Evolutionary conservation across 805 yeast genomes (phyloP).

Genomic region (Saccharomycopsis synnaedendra): DNA sequence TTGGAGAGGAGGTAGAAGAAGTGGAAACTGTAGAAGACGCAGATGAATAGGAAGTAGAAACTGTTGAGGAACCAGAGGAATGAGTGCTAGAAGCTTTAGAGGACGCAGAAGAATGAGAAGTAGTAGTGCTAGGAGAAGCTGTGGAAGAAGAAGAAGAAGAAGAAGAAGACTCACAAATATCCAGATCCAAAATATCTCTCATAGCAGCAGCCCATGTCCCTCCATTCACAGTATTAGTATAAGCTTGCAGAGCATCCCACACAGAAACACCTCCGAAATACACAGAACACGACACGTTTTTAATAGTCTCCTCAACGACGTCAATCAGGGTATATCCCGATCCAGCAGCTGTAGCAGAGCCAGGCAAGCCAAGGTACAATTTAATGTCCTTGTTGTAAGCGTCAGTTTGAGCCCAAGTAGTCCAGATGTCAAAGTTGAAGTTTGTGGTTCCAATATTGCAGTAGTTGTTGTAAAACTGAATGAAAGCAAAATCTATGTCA

Average conservation of each 20-base stretch:
- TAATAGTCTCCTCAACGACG: conserved; percentile 24
- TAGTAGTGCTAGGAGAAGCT: conserved; percentile 3
- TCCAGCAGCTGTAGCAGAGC: conserved; percentile 38
- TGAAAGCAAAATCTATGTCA: conserved; percentile 52
- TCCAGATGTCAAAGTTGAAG: conserved; percentile 47
- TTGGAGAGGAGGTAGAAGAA: conserved; percentile 3
- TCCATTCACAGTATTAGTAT: conserved; percentile 16
- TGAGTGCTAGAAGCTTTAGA: conserved; percentile 1
- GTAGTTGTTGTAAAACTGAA: conserved; percentile 67
- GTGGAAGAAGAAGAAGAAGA: background rate
- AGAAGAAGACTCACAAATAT: conserved; percentile 7
- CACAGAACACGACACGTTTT: conserved; percentile 15
- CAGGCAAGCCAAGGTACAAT: conserved; percentile 57
- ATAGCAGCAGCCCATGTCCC: background rate
- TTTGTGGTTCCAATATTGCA: conserved; percentile 31
- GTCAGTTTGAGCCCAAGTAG: conserved; percentile 29
- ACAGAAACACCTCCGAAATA: conserved; percentile 78
- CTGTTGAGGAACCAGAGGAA: background rate
- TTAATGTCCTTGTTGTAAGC: conserved; percentile 42
- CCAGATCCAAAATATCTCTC: conserved; percentile 11
- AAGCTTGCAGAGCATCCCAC: conserved; percentile 86
- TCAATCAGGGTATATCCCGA: conserved; percentile 44
- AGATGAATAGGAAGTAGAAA: background rate
- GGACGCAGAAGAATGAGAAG: conserved; percentile 5
- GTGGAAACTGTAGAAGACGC: conserved; percentile 1